Base-by-base conservation (phyloP, 1,284 basidiomycete species). In the Omphalotus olearius region DNA sequence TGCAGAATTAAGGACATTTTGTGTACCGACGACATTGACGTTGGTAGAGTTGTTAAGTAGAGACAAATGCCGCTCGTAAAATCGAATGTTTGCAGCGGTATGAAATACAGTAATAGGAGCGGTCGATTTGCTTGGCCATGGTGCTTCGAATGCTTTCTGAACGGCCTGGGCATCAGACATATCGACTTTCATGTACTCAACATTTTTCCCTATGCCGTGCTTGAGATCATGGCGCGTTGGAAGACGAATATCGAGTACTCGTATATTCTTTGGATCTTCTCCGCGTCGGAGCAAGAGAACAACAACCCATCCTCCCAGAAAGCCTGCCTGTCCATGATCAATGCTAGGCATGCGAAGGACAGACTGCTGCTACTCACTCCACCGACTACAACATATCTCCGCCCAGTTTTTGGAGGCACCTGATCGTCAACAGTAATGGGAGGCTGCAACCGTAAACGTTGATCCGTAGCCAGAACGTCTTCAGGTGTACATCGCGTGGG, bases 221-320 rank as follows among this genome's bases (percentile, higher is more conserved):
- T 63, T 69, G 38, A 86, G 65, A 55, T 86, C 83, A 28, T 66
- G 58, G 9, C 83, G 78, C 16, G 68, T 66, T 1, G 85, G 84
- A 3, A 68, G 61, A 13, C 76, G 76, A 33, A 88, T 71, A 63
- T 90, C 88, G 20, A 89, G 57, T 3, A 90, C 67, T n/a, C 86
- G 73, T 26, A 89, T 87, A 11, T 67, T 69, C 43, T 68, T 69
- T 0, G 83, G 80, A 54, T 86, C 74, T 64, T 90, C 87, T 0
- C 87, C 87, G 1, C 87, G 77, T 41, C 79, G 69, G 6, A 89
- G 56, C 1, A 90, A 70, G 47, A 85, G 80, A 0, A 79, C 66
- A 3, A 85, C 80, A 37, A 90, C 81, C 87, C 87, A 90, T 11
- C 84, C 83, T 9, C 87, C 87, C 5, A 88, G 63, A 54, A 88